Percentiles rank a stretch among this genome's conserved stretches.
phyloP scores from a whole-genome alignment of 1,284 basidiomycete genomes.

The Takashimella tepidaria region DNA sequence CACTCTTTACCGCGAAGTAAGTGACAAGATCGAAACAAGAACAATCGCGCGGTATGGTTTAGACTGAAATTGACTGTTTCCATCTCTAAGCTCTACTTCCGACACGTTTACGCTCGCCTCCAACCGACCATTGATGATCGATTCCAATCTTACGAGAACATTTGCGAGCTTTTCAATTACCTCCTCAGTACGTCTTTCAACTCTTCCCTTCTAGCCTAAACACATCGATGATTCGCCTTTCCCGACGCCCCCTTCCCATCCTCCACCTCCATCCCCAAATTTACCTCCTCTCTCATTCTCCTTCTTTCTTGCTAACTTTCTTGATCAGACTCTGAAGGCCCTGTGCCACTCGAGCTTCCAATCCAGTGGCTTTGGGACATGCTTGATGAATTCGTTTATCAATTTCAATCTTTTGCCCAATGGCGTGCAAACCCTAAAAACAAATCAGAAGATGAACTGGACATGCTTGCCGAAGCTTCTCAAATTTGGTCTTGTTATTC shows the following conservation, averaged over 20 bases:
- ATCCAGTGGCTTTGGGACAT: constrained; percentile 99
- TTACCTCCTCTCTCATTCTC: not conserved
- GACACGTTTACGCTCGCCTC: constrained; percentile 89
- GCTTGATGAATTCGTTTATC: constrained; percentile 98
- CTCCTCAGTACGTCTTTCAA: too few species aligned
- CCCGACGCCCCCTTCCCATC: not conserved
- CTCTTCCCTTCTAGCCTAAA: too few species aligned
- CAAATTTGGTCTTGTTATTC: constrained; percentile 96
- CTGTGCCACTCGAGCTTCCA: constrained; percentile 84
- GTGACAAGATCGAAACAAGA: too few species aligned
- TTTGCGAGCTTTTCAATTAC: constrained; percentile 97
- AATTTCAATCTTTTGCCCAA: constrained; percentile 92
- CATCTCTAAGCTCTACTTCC: constrained; percentile 39
- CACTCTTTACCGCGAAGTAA: constrained; percentile 91
- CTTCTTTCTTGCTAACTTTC: constrained; percentile 7
- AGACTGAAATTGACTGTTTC: not conserved
- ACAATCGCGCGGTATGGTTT: too few species aligned
- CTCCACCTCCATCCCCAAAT: constrained; percentile 5
- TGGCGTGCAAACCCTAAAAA: constrained; percentile 79
- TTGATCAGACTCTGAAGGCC: constrained; percentile 93
- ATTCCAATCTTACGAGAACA: constrained; percentile 98
- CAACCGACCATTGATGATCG: constrained; percentile 95
- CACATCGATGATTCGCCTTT: constrained; percentile 54
- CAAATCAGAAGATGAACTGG: constrained; percentile 85
- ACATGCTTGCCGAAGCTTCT: constrained; percentile 66